These are phyloP conservation scores for Eutrema yunnanense DNA, from an alignment of 345 rosid species.

Conservation along the genomic window DNA sequence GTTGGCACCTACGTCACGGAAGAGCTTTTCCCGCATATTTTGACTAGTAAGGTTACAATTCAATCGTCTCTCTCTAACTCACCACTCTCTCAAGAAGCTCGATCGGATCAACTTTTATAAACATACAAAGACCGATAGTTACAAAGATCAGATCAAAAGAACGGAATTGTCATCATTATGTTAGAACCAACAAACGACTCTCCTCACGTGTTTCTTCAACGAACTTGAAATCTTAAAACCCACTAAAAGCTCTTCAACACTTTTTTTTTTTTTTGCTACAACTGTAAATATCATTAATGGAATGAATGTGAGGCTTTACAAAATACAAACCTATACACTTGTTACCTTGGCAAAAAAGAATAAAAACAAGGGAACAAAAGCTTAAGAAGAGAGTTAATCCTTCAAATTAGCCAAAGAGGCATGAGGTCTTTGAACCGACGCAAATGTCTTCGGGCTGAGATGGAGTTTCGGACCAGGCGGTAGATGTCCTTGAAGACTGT, in stretches of 20 bases:
- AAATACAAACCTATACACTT: no score
- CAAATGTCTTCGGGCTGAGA: no score
- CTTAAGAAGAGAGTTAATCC: no score
- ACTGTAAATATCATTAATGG: no score
- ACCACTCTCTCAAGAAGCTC: background rate
- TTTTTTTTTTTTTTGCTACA: no score
- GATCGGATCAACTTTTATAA: background rate
- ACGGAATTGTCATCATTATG: background rate
- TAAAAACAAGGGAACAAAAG: no score
- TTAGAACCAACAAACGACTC: background rate
- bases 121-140: background rate
- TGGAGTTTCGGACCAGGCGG: no score
- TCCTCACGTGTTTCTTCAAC: background rate
- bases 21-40: background rate
- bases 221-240: background rate
- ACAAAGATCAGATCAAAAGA: background rate
- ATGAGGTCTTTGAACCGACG: no score
- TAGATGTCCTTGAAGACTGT: no score
- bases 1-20: background rate
- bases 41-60: background rate
- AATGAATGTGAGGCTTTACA: no score
- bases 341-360: no score
- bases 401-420: no score
- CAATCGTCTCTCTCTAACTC: background rate
- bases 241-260: background rate